Evolutionary conservation across 768 basidiomycete genomes (phyloP).

Genomic region (Phaffia australis): DNA sequence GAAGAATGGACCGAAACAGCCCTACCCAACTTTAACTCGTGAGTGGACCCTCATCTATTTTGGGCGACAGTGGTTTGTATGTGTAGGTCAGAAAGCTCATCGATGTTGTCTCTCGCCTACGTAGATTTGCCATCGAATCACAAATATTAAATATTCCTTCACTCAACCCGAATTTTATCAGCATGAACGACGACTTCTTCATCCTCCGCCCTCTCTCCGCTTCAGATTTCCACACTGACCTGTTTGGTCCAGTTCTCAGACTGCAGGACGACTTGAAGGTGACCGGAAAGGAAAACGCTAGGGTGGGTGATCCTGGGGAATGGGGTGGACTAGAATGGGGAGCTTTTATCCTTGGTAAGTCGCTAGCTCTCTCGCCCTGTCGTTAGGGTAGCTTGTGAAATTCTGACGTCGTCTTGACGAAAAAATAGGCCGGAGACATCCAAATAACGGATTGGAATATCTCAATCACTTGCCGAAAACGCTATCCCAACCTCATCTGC

Average conservation of each 20-base stretch:
- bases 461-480: slow-evolving; percentile 20
- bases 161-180: slow-evolving; percentile 17
- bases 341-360: slow-evolving; percentile 13
- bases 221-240: slow-evolving; percentile 12
- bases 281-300: slow-evolving; percentile 8
- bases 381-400: neutral
- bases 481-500: slow-evolving; percentile 13
- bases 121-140: slow-evolving; percentile 23
- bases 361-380: neutral
- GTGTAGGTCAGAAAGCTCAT: neutral
- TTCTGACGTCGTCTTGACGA: neutral
- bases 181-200: slow-evolving; percentile 25
- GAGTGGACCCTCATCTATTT: neutral
- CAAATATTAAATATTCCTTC: slow-evolving; percentile 11
- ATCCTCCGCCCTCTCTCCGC: slow-evolving; percentile 11
- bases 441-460: neutral
- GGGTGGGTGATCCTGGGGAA: slow-evolving; percentile 18
- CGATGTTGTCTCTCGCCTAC: neutral
- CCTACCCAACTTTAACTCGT: slow-evolving; percentile 23
- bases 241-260: slow-evolving; percentile 21
- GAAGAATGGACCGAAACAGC: neutral
- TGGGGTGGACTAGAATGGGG: slow-evolving; percentile 24
- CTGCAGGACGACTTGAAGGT: slow-evolving; percentile 23
- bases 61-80: neutral
- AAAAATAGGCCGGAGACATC: neutral